Evolutionary conservation across 2,329 filamentous ascomycete species (phyloP).

Genomic region (Aspergillus aculeatinus): DNA sequence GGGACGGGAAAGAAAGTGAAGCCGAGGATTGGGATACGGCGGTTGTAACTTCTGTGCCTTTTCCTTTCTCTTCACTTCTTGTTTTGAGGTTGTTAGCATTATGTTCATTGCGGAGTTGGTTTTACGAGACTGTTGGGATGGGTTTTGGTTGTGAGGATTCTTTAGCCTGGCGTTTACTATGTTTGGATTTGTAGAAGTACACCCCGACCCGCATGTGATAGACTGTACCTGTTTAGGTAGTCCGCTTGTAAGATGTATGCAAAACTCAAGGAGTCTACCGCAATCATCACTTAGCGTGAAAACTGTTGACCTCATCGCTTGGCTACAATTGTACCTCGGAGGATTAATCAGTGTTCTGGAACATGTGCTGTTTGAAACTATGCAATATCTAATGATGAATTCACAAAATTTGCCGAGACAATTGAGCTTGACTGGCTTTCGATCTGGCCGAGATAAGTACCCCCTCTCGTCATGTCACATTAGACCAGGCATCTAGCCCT

Average conservation of each 20-base stretch:
- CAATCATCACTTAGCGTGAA: too few relatives aligned
- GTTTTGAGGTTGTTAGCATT: too few relatives aligned
- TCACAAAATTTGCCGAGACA: constrained; percentile 21
- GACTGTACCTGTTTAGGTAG: too few relatives aligned
- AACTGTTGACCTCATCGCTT: not conserved
- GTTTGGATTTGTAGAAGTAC: too few relatives aligned
- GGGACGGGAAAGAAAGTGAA: constrained; percentile 28
- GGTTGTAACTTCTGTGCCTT: constrained; percentile 23
- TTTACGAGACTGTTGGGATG: too few relatives aligned
- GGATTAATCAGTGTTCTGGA: constrained; percentile 28
- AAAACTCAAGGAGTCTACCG: not conserved
- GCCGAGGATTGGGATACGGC: constrained; percentile 36
- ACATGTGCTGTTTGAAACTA: constrained; percentile 16
- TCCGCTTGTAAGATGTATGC: not conserved
- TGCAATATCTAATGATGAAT: constrained; percentile 26
- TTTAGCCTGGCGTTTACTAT: too few relatives aligned
- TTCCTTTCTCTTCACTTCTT: too few relatives aligned
- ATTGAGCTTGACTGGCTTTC: constrained; percentile 10
- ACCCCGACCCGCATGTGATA: too few relatives aligned
- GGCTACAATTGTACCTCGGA: constrained; percentile 20
- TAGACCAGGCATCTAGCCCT: not conserved
- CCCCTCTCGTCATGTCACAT: constrained; percentile 6
- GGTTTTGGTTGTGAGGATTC: too few relatives aligned
- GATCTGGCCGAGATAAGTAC: constrained; percentile 12
- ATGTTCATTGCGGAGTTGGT: too few relatives aligned